phyloP scores from a whole-genome alignment of 805 yeast genomes.

The Suhomyces prunicola region DNA sequence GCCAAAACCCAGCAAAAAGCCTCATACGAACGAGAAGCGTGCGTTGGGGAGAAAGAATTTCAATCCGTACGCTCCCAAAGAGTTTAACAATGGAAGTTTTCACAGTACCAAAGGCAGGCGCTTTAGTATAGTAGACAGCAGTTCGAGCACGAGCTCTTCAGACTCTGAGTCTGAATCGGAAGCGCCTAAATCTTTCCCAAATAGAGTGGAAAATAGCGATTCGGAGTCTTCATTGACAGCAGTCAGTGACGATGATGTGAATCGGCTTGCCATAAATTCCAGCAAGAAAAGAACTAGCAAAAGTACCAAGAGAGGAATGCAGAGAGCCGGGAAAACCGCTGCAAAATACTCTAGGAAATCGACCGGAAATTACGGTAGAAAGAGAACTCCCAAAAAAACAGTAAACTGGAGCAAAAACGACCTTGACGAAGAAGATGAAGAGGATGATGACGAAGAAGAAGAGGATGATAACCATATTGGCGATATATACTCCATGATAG shows the following conservation, averaged over 20 bases:
- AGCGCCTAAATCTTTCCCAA: conserved; percentile 7
- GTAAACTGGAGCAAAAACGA: conserved; percentile 20
- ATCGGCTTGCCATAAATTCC: conserved; percentile 10
- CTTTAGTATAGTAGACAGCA: conserved; percentile 35
- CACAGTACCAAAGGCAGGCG: conserved; percentile 17
- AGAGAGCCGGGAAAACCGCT: conserved; percentile 8
- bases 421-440: conserved; percentile 16
- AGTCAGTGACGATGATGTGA: conserved; percentile 26
- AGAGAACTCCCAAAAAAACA: conserved; percentile 23
- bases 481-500: conserved; percentile 1
- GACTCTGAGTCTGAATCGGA: conserved; percentile 28
- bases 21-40: conserved; percentile 6
- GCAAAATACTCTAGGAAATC: conserved; percentile 2
- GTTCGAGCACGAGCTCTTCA: conserved; percentile 6
- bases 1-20: conserved; percentile 6
- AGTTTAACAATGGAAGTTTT: neutral
- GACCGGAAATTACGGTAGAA: conserved; percentile 11
- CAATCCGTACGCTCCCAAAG: conserved; percentile 16
- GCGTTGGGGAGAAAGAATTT: conserved; percentile 28
- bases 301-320: conserved; percentile 5
- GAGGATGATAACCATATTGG: conserved; percentile 7
- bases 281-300: conserved; percentile 1
- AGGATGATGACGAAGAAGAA: conserved; percentile 10
- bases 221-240: conserved; percentile 43
- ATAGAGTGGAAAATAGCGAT: conserved; percentile 14